Base-by-base conservation (phyloP, 1,284 basidiomycete genomes). In the Hypsizygus ulmarius region DNA sequence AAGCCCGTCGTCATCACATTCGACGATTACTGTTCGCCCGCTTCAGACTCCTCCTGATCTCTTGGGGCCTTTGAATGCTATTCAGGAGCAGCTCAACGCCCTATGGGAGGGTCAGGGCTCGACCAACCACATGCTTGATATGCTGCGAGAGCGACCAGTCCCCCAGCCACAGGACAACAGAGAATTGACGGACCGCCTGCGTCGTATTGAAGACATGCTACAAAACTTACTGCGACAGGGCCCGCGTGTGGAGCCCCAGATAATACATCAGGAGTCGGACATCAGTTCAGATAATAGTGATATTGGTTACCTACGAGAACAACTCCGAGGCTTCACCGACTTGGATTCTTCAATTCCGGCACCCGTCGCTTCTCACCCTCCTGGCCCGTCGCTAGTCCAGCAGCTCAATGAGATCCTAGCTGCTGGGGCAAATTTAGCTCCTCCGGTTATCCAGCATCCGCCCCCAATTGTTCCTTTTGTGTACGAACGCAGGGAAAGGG, bases 371-470 rank as follows among this genome's bases (percentile, higher is more conserved):
- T 25, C 21, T 25, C 21, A 25, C 7, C 21, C 21, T 4, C 21
- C 21, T 11, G 77, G 74, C 8, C 74, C 70, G 3, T 76, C 81
- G 0, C 67, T 85, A 32, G 75, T 77, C 9, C 75, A 83, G 46
- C 74, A 79, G 47, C 61, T 87, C 6, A 75, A 81, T 43, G 79
- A 82, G n/a, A 71, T 86, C 14, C 55, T 85, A 29, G 69, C 73
- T 25, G 63, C 77, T 11, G 69, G 68, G 8, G 64, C 70, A 9
- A 64, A 66, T 25, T 58, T 71, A 0, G 64, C 71, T 10, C 66
- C 68, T 11, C 63, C 67, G 14, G 66, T 66, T 5, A 68, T 77
- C 9, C 74, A 78, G 45, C 66, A 65, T 0, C 80, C 82, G 8
- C 84, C 83, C 0, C 64, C 69, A 1, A 59, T 85, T 5, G 68